Conservation (phyloP, 2,329 filamentous ascomycete genomes). For the Trichoderma brevicompactum region DNA sequence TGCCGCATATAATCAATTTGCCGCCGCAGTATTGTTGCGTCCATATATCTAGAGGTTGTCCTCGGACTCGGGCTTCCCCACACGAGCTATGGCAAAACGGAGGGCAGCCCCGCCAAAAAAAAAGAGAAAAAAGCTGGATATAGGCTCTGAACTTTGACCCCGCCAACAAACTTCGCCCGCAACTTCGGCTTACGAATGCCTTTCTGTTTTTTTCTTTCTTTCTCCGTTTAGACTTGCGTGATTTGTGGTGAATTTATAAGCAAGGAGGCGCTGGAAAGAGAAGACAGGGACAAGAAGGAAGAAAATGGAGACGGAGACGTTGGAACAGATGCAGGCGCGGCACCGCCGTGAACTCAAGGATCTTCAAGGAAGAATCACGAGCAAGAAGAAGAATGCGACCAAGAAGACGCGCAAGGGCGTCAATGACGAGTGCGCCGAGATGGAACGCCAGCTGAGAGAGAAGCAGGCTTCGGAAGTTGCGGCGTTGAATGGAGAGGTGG, state of each 20-base stretch:
- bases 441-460: constrained; percentile 69
- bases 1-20: background rate
- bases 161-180: background rate
- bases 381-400: constrained; percentile 95
- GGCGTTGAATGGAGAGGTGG: constrained; percentile 41
- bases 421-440: constrained; percentile 73
- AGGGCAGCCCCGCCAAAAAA: constrained; percentile 17
- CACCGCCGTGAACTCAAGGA: constrained; percentile 91
- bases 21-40: background rate
- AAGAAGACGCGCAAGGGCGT: constrained; percentile 82
- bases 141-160: constrained; percentile 10
- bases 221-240: background rate
- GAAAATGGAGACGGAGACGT: constrained; percentile 51
- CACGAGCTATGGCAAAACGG: background rate
- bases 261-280: background rate
- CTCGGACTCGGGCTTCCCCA: background rate
- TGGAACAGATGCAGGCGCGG: constrained; percentile 77
- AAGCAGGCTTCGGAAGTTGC: constrained; percentile 66
- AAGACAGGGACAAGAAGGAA: background rate
- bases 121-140: background rate
- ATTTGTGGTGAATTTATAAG: background rate
- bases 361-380: constrained; percentile 81
- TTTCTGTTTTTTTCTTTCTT: background rate
- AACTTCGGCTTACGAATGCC: background rate
- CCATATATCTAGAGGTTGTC: too few relatives aligned